Evolutionary conservation across 169 alveolate species (phyloP), one percentile per base, ranked within the genome.

Genomic region (Plasmodium reichenowi): DNA sequence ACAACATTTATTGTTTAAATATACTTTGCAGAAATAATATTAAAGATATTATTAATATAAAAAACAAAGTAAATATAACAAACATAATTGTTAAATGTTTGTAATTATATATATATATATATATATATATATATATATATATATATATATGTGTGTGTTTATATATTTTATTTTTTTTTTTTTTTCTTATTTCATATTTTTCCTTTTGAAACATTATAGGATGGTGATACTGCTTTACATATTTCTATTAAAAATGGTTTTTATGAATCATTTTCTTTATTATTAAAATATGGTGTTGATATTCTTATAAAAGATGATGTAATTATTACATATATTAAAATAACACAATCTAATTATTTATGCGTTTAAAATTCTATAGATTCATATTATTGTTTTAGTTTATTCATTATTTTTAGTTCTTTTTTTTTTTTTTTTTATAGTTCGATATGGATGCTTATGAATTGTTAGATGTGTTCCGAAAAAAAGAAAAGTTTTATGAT

Each of bases 221-320:
- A 83, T 15, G 91, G 91, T 26, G 91, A 83, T 26, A 83, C 91
- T 4, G 91, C 91, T 52, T 47, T 83, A 47, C 91, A 83, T 45
- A 68, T 83, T 9, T 26, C 78, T 38, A 83, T 83, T 29, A 83
- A 83, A 83, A 83, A 83, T 54, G 91, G 91, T n/a, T 83, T 83
- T 83, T 68, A 56, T 48, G 64, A 83, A 68, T 68, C 56, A 32
- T 83, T 67, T 20, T 52, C 83, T 50, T 47, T 83, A 58, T 52
- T 83, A 62, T 29, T 83, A 20, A 70, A 83, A 83, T 52, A 83
- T 32, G 91, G 91, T 17, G 91, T 83, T 32, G 71, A 83, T 60
- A 38, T 83, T 7, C 3, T 47, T 24, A 43, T 83, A 68, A 83
- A 83, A 56, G 91, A 83, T 62, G 13, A 83, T 62, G 91, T 83